phyloP scores from a whole-genome alignment of 2,329 filamentous ascomycete genomes.

The Macrophomina phaseolina region DNA sequence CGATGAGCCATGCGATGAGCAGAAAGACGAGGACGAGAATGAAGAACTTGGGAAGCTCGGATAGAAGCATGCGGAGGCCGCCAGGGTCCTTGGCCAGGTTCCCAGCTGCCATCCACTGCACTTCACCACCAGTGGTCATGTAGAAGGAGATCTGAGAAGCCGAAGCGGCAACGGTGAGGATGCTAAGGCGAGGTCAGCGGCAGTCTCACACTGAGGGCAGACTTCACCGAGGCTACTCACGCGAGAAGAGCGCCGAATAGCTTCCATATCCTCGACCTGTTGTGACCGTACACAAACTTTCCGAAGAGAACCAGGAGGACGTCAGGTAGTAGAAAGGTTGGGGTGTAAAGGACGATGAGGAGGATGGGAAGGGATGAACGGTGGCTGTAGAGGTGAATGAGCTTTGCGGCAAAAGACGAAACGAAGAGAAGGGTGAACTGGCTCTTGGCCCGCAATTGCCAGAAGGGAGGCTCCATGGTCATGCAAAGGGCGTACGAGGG shows the following conservation, averaged over 20 bases:
- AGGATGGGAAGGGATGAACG: conserved; percentile 40
- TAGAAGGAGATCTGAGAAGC: conserved; percentile 48
- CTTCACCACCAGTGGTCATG: conserved; percentile 47
- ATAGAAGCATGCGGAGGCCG: conserved; percentile 46
- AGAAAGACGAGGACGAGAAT: conserved; percentile 36
- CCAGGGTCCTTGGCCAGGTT: conserved; percentile 45
- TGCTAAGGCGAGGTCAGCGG: conserved; percentile 28
- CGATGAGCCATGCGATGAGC: conserved; percentile 37
- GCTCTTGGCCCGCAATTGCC: conserved; percentile 12
- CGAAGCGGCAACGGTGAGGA: conserved; percentile 40
- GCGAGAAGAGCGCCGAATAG: conserved; percentile 36
- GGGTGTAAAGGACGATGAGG: conserved; percentile 44
- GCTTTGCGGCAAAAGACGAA: conserved; percentile 41
- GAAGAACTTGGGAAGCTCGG: conserved; percentile 39
- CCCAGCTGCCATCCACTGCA: conserved; percentile 45
- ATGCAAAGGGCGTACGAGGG: background rate
- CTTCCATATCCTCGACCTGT: conserved; percentile 28
- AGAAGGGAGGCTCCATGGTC: conserved; percentile 14
- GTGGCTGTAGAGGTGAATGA: conserved; percentile 43
- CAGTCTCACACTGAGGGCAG: background rate
- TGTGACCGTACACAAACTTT: conserved; percentile 37
- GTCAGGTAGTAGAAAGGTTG: conserved; percentile 46
- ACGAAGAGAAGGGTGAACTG: conserved; percentile 41
- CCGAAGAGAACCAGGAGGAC: conserved; percentile 39
- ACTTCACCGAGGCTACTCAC: conserved; percentile 32